Conservation (phyloP, 2,329 filamentous ascomycete species). For the Anisogramma anomala region DNA sequence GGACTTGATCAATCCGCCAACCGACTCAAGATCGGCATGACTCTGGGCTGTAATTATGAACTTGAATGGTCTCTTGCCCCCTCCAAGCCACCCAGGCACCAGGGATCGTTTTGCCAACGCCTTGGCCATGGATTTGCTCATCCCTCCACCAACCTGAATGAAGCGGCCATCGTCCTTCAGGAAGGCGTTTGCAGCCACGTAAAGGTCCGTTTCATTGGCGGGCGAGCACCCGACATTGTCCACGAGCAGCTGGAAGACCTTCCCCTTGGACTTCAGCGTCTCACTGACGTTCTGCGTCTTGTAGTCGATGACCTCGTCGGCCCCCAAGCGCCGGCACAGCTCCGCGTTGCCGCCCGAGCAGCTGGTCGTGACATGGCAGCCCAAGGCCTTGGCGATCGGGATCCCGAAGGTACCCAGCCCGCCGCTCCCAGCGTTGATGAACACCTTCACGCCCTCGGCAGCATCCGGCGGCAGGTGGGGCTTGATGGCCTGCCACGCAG, state of each 20-base stretch:
- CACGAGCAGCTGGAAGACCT: slow-evolving; percentile 40
- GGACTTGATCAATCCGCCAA: slow-evolving; percentile 45
- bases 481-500: slow-evolving; percentile 37
- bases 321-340: slow-evolving; percentile 46
- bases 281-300: slow-evolving; percentile 35
- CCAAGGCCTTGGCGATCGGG: slow-evolving; percentile 50
- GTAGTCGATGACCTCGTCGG: slow-evolving; percentile 54
- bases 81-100: slow-evolving; percentile 26
- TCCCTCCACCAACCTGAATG: slow-evolving; percentile 36
- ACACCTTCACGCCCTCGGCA: slow-evolving; percentile 38
- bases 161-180: slow-evolving; percentile 37
- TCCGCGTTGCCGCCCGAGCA: slow-evolving; percentile 48
- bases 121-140: slow-evolving; percentile 16
- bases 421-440: slow-evolving; percentile 55
- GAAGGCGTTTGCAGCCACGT: slow-evolving; percentile 40
- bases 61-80: slow-evolving; percentile 30
- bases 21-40: slow-evolving; percentile 32
- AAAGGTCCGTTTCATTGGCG: slow-evolving; percentile 28
- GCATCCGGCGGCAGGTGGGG: slow-evolving; percentile 25
- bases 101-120: slow-evolving; percentile 18
- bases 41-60: slow-evolving; percentile 27
- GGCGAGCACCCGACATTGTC: slow-evolving; percentile 45
- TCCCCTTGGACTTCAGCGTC: slow-evolving; percentile 33
- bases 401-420: slow-evolving; percentile 49
- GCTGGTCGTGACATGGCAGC: slow-evolving; percentile 45